Conservation (phyloP, 148 eudicot genomes). For the Nepenthes gracilis region DNA sequence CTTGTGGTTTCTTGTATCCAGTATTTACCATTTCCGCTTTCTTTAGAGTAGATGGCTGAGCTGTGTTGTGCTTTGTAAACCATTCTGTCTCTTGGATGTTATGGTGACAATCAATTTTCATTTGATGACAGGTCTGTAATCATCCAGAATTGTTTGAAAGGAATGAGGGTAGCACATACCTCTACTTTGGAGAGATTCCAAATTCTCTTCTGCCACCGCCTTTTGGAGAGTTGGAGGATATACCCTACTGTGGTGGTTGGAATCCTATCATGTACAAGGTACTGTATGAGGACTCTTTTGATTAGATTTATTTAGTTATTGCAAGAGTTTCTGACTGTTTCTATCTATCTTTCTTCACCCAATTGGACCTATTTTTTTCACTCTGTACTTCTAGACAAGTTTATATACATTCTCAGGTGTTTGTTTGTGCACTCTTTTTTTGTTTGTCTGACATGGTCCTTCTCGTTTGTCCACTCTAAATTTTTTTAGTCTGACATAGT, state of each 20-base stretch:
- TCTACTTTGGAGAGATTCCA: slow-evolving; percentile 72
- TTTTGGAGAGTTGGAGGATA: slow-evolving; percentile 84
- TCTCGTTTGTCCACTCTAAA: no score
- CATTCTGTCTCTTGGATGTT: not conserved
- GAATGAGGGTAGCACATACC: slow-evolving; percentile 88
- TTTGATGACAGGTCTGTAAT: slow-evolving; percentile 72
- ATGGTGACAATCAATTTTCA: slow-evolving; percentile 2
- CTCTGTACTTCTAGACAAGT: no score
- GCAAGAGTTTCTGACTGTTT: not conserved
- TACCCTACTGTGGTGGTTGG: slow-evolving; percentile 63
- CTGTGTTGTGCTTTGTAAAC: no score
- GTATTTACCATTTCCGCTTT: not conserved
- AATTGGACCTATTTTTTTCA: no score
- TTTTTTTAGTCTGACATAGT: no score
- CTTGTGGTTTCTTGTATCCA: not conserved
- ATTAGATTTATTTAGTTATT: not conserved
- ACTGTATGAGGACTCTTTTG: slow-evolving; percentile 3
- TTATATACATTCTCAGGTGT: no score
- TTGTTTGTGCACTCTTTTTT: no score
- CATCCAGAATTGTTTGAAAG: slow-evolving; percentile 99
- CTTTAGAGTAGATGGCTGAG: not conserved
- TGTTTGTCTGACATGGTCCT: no score
- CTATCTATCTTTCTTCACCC: not conserved
- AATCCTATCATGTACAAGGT: slow-evolving; percentile 89
- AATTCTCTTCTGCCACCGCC: slow-evolving; percentile 82